Evolutionary conservation across 352 stramenopile genomes (phyloP).

Genomic region (Thalassiosira hispida): DNA sequence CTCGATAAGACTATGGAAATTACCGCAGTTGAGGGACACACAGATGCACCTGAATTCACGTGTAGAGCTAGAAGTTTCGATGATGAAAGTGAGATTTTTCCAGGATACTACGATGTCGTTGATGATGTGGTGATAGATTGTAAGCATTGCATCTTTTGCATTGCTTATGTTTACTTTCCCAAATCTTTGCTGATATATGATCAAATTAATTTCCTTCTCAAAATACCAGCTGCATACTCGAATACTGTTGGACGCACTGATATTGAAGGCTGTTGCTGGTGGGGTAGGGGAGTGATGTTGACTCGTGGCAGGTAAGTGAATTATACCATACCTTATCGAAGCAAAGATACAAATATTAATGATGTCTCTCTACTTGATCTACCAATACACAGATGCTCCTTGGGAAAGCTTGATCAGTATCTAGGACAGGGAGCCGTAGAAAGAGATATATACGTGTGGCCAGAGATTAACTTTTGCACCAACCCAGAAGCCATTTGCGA

Average conservation of each 20-base stretch:
- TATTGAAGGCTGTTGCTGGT: constrained; percentile 24
- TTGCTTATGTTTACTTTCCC: background rate
- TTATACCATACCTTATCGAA: background rate
- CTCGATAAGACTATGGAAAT: constrained; percentile 48
- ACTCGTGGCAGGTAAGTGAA: constrained; percentile 15
- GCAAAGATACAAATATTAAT: background rate
- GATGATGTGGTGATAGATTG: constrained; percentile 19
- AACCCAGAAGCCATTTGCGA: constrained; percentile 30
- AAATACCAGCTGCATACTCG: constrained; percentile 13
- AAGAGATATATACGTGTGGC: constrained; percentile 20
- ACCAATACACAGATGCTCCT: constrained; percentile 4
- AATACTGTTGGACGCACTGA: constrained; percentile 35
- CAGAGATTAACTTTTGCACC: constrained; percentile 22
- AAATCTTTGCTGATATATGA: background rate
- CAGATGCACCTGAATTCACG: constrained; percentile 17
- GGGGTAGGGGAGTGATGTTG: constrained; percentile 16
- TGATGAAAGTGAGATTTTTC: constrained; percentile 18
- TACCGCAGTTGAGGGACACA: constrained; percentile 19
- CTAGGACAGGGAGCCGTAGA: constrained; percentile 16
- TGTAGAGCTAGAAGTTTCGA: constrained; percentile 11
- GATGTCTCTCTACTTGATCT: background rate
- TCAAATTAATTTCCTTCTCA: background rate
- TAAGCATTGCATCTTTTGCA: constrained; percentile 3
- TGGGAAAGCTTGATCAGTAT: constrained; percentile 29
- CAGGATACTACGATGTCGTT: constrained; percentile 20